These are phyloP conservation scores for Boeremia lycopersici DNA, from an alignment of 2,329 filamentous ascomycete species.

Conservation along the genomic window DNA sequence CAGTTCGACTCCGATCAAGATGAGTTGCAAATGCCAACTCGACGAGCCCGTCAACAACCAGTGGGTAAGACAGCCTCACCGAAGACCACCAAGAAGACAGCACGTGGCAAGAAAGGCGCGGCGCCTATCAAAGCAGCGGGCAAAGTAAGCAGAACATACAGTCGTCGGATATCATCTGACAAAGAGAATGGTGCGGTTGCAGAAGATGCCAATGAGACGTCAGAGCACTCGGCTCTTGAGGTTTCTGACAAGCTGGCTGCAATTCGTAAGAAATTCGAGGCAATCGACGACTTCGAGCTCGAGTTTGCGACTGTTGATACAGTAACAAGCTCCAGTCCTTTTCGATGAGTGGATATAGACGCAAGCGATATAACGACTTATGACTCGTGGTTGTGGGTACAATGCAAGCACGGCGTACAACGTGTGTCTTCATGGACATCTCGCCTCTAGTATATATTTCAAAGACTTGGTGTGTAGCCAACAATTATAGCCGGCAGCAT, in stretches of 20 bases:
- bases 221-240: slow-evolving; percentile 35
- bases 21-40: slow-evolving; percentile 45
- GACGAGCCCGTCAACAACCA: slow-evolving; percentile 27
- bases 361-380: not conserved
- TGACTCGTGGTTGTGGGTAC: not conserved
- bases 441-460: not conserved
- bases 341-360: slow-evolving; percentile 28
- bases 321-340: slow-evolving; percentile 49
- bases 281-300: slow-evolving; percentile 58
- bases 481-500: not conserved
- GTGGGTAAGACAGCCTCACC: slow-evolving; percentile 26
- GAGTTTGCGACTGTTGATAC: slow-evolving; percentile 57
- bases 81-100: slow-evolving; percentile 34
- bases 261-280: slow-evolving; percentile 55
- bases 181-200: slow-evolving; percentile 49
- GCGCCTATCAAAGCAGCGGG: slow-evolving; percentile 24
- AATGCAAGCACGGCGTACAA: slow-evolving; percentile 3
- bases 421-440: not conserved
- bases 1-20: slow-evolving; percentile 50
- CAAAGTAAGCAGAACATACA: slow-evolving; percentile 39
- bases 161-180: slow-evolving; percentile 47
- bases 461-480: not conserved
- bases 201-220: slow-evolving; percentile 33
- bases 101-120: slow-evolving; percentile 30
- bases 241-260: slow-evolving; percentile 48